Base-by-base conservation (phyloP, 2,329 filamentous ascomycete species). In the Diplodia sapinea region DNA sequence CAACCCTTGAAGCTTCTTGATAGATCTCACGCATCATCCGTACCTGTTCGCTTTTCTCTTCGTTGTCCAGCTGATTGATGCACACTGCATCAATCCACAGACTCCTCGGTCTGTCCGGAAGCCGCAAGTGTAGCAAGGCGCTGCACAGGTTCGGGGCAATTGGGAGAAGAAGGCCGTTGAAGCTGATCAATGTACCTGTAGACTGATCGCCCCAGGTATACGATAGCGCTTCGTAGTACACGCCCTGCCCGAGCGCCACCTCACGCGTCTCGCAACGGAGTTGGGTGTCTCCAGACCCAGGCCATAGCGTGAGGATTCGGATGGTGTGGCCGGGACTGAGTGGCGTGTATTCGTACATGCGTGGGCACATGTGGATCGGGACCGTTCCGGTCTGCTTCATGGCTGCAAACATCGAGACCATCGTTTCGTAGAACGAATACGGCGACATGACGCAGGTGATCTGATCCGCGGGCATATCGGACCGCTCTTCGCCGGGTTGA, bases 1-100 rank as follows among this genome's bases (percentile, higher is more conserved):
- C 13, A 2, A 47, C 43, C 17, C 11, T 47, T 47, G 43, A 20
- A 20, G 43, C 43, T 47, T 47, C 43, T 47, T 47, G 17, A 29
- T 70, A 70, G 15, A 70, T 70, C 4, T 33, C 31, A 4, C 67
- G 50, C 68, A 69, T 69, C 29, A 68, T 31, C 13, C 29, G 29
- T 8, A 70, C 69, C 43, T 70, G 69, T 5, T 43, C 43, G 9
- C 51, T 50, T 26, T 68, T 56, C 50, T 70, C 68, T 26, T 26
- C 26, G 33, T 56, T 29, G 61, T 69, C 51, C 20, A 40, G 17
- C 36, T 70, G 69, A 29, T 70, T 64, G 12, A 70, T 69, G 57
- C 69, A 68, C 23, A 66, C 43, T 6, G 65, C 65, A n/a, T 70
- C 69, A 17, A 68, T 68, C 69, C 69, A 69, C 4, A 70, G 36